A percentile compares a stretch with the other conserved stretches of the same genome.
These are phyloP conservation scores for Polysphondylium violaceum DNA, from an alignment of 78 protist genomes.

Conservation along the genomic window DNA sequence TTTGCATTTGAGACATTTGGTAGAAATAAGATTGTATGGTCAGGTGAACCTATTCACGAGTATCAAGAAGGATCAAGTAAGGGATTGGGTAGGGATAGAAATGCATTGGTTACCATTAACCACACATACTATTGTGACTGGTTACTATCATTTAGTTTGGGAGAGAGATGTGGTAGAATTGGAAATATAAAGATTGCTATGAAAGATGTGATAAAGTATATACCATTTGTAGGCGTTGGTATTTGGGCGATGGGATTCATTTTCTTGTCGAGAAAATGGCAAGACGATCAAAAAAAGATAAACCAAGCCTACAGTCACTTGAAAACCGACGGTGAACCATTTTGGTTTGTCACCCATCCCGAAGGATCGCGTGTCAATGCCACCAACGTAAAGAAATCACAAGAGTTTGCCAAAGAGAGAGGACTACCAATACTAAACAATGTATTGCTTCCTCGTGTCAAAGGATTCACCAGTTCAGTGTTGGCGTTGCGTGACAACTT, in stretches of 20 bases:
- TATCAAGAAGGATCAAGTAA: background rate
- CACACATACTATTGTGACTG: constrained; percentile 68
- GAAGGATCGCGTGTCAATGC: constrained; percentile 34
- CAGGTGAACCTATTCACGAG: constrained; percentile 34
- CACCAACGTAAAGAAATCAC: constrained; percentile 14
- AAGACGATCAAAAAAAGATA: constrained; percentile 61
- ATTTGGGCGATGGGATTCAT: constrained; percentile 81
- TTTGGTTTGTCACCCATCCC: constrained; percentile 77
- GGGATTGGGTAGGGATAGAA: background rate
- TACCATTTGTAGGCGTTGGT: constrained; percentile 62
- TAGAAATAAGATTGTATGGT: constrained; percentile 41
- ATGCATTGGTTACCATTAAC: constrained; percentile 51
- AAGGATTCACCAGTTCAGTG: constrained; percentile 58
- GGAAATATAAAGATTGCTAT: constrained; percentile 70
- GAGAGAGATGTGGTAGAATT: constrained; percentile 56
- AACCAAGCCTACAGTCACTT: constrained; percentile 44
- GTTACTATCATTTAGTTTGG: constrained; percentile 56
- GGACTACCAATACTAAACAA: constrained; percentile 37
- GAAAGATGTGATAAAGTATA: constrained; percentile 57
- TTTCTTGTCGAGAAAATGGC: constrained; percentile 54
- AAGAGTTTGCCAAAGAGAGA: constrained; percentile 25
- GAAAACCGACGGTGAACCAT: constrained; percentile 41
- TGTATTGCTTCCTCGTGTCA: constrained; percentile 35
- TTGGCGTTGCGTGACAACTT: constrained; percentile 22
- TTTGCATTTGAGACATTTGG: constrained; percentile 65